Percentiles rank a stretch among this genome's conserved stretches.
phyloP scores from a whole-genome alignment of 441 rosid species.

The Croton setiger region DNA sequence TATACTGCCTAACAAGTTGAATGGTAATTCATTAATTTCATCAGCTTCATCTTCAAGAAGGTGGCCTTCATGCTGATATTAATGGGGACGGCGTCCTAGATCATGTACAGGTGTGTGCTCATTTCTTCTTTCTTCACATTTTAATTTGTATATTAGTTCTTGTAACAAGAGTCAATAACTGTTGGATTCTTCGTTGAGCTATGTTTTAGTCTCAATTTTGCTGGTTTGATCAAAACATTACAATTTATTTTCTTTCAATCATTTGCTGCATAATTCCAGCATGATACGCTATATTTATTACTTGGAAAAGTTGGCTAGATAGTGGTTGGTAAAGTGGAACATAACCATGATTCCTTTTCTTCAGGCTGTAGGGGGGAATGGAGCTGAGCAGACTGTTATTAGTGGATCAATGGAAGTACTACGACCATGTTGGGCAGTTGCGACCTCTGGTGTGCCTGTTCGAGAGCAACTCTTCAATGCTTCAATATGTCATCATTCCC shows the following conservation, averaged over 20 bases:
- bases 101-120: conserved; percentile 80
- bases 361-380: conserved; percentile 97
- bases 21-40: conserved; percentile 19
- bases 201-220: neutral
- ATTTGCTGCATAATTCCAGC: neutral
- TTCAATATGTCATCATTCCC: conserved; percentile 85
- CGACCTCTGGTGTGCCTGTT: conserved; percentile 96
- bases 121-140: conserved; percentile 8
- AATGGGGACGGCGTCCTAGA: conserved; percentile 99
- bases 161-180: neutral
- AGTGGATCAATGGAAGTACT: conserved; percentile 96
- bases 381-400: conserved; percentile 87
- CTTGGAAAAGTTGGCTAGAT: conserved; percentile 8
- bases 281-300: neutral
- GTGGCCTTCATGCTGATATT: conserved; percentile 99
- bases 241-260: neutral
- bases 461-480: conserved; percentile 96
- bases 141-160: neutral
- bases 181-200: neutral
- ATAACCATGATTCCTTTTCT: conserved; percentile 21
- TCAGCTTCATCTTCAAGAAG: conserved; percentile 96
- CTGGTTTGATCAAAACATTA: neutral
- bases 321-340: conserved; percentile 12
- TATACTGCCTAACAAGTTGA: conserved; percentile 9
- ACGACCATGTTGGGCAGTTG: conserved; percentile 98